Evolutionary conservation across 805 yeast species (phyloP).

Genomic region (Suhomyces sp.): DNA sequence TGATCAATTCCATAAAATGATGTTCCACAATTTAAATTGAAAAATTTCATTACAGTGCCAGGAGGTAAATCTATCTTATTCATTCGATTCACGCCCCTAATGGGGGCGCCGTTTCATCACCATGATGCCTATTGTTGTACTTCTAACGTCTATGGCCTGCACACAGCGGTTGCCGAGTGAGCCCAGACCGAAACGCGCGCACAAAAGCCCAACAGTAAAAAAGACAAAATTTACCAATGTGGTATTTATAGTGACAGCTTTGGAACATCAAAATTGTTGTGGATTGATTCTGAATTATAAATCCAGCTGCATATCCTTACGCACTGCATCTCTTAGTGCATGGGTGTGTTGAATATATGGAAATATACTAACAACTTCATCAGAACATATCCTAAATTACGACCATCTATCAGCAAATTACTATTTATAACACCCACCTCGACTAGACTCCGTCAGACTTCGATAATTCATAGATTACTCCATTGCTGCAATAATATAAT

Average conservation of each 20-base stretch:
- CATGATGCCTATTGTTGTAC: neutral
- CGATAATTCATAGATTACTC: neutral
- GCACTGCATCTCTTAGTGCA: neutral
- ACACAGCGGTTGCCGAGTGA: neutral
- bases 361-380: neutral
- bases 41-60: too few relatives aligned
- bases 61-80: neutral
- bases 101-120: neutral
- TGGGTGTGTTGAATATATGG: conserved; percentile 3
- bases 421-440: neutral
- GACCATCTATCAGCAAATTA: neutral
- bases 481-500: neutral
- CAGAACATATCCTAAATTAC: neutral
- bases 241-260: neutral
- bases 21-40: too few relatives aligned
- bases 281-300: neutral
- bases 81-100: neutral
- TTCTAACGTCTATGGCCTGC: neutral
- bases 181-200: neutral
- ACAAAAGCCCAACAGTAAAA: neutral
- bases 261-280: neutral
- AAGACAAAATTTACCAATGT: neutral
- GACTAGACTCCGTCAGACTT: neutral
- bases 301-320: neutral
- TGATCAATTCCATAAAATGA: neutral